A percentile compares a stretch with the other conserved stretches of the same genome.
phyloP scores from a whole-genome alignment of 2,329 filamentous ascomycete species.

The Rutstroemia sp. region DNA sequence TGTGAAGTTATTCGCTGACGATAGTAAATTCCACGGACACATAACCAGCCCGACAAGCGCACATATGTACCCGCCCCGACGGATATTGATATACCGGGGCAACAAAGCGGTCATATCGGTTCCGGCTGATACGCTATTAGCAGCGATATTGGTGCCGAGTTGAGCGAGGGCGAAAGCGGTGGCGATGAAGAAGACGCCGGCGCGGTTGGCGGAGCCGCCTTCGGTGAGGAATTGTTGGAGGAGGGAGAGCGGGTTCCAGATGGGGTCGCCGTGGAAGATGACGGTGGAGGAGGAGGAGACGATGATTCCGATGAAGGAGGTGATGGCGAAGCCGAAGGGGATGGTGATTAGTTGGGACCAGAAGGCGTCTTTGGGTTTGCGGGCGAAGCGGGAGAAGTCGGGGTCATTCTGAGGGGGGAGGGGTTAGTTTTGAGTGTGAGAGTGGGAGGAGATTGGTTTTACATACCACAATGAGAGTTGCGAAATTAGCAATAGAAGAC shows the following conservation, averaged over 20 bases:
- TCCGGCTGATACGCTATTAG: constrained; percentile 71
- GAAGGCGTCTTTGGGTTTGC: constrained; percentile 66
- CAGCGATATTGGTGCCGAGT: constrained; percentile 79
- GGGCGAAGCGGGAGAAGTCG: constrained; percentile 79
- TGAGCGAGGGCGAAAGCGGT: constrained; percentile 69
- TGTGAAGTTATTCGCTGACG: constrained; percentile 72
- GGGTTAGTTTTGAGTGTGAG: background rate
- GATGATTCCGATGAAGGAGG: constrained; percentile 77
- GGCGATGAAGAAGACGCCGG: constrained; percentile 69
- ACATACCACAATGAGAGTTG: constrained; percentile 65
- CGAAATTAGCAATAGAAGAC: constrained; percentile 85
- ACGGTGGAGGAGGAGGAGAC: constrained; percentile 66
- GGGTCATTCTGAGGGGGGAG: constrained; percentile 47
- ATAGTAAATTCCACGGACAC: constrained; percentile 79
- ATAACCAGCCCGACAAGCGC: constrained; percentile 73
- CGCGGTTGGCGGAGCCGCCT: constrained; percentile 59
- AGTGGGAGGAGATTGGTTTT: background rate
- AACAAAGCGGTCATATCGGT: constrained; percentile 77
- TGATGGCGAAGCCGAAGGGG: constrained; percentile 64
- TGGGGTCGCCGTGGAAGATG: constrained; percentile 54
- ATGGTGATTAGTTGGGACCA: constrained; percentile 76
- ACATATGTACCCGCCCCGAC: constrained; percentile 81
- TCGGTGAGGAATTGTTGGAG: constrained; percentile 62
- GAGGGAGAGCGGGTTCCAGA: constrained; percentile 68
- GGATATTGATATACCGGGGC: constrained; percentile 75